Percentiles rank a stretch among this genome's conserved stretches.
Evolutionary conservation across 2,329 filamentous ascomycete species (phyloP).

Genomic region (Cytospora paraplurivora): DNA sequence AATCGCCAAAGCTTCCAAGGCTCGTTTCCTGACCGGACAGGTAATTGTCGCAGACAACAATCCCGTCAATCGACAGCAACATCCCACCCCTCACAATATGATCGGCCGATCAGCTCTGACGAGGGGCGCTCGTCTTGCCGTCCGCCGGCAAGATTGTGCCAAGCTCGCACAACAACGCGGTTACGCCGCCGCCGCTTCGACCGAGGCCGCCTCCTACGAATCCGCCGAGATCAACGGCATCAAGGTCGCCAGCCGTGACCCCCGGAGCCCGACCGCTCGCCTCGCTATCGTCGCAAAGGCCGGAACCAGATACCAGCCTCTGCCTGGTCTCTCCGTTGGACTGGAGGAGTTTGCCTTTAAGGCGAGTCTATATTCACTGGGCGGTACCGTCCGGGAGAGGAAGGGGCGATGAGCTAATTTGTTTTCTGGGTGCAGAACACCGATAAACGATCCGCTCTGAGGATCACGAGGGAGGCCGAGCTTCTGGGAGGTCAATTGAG

Average conservation of each 20-base stretch:
- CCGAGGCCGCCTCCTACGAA: slow-evolving; percentile 81
- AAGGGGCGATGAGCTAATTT: slow-evolving; percentile 50
- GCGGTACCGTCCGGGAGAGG: slow-evolving; percentile 18
- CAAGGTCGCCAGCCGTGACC: slow-evolving; percentile 90
- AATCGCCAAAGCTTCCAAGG: slow-evolving; percentile 36
- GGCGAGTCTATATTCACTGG: slow-evolving; percentile 52
- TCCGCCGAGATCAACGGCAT: slow-evolving; percentile 82
- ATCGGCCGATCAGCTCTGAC: slow-evolving; percentile 63
- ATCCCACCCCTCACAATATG: slow-evolving; percentile 59
- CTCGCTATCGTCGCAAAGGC: slow-evolving; percentile 92
- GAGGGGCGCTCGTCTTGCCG: slow-evolving; percentile 60
- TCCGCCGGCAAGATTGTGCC: slow-evolving; percentile 60
- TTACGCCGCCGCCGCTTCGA: slow-evolving; percentile 60
- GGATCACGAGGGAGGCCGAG: slow-evolving; percentile 93
- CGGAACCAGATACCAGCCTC: slow-evolving; percentile 87
- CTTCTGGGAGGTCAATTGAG: slow-evolving; percentile 89
- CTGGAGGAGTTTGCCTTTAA: slow-evolving; percentile 98
- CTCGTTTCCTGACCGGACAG: slow-evolving; percentile 30
- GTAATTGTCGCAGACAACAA: slow-evolving; percentile 38
- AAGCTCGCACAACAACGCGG: slow-evolving; percentile 52
- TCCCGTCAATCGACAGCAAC: slow-evolving; percentile 53
- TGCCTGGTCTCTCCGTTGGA: slow-evolving; percentile 85
- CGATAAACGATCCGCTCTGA: slow-evolving; percentile 81
- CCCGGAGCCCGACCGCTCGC: slow-evolving; percentile 84
- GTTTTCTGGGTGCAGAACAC: slow-evolving; percentile 66